A percentile compares a stretch with the other conserved stretches of the same genome.
Conservation (phyloP, 306 rosid genomes). For the Myrica gale region DNA sequence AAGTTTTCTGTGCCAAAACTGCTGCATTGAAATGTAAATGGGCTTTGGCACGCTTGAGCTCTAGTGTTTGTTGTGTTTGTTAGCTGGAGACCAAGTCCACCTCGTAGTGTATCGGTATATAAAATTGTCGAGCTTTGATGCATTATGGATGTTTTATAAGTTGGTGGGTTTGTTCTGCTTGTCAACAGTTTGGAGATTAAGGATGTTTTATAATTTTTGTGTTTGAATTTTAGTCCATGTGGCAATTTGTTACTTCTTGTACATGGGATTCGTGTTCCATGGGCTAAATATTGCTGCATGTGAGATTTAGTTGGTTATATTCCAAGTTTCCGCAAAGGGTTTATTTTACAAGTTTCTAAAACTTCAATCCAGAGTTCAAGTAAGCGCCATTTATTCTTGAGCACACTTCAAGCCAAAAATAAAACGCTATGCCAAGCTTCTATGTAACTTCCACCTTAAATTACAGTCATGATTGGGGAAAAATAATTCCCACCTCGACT, state of each 20-base stretch:
- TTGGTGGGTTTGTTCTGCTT: constrained; percentile 19
- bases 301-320: background rate
- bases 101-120: constrained; percentile 26
- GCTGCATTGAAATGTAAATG: constrained; percentile 15
- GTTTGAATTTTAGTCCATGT: background rate
- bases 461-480: background rate
- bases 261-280: constrained; percentile 19
- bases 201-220: too few relatives aligned
- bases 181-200: constrained; percentile 23
- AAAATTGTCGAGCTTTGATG: constrained; percentile 31
- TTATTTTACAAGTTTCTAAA: background rate
- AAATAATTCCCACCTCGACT: constrained; percentile 18
- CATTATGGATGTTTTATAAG: constrained; percentile 21
- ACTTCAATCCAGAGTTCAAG: constrained; percentile 1
- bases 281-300: background rate
- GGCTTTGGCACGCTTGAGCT: constrained; percentile 7
- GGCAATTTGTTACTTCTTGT: constrained; percentile 10
- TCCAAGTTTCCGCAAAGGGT: background rate
- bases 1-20: constrained; percentile 8
- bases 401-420: background rate
- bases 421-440: too few relatives aligned
- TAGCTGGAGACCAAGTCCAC: constrained; percentile 49
- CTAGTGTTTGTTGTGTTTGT: constrained; percentile 26
- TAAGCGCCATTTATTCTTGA: background rate
- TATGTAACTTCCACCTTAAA: too few relatives aligned